phyloP scores from a whole-genome alignment of 495 filamentous ascomycete species.

The Thozetella sp. region DNA sequence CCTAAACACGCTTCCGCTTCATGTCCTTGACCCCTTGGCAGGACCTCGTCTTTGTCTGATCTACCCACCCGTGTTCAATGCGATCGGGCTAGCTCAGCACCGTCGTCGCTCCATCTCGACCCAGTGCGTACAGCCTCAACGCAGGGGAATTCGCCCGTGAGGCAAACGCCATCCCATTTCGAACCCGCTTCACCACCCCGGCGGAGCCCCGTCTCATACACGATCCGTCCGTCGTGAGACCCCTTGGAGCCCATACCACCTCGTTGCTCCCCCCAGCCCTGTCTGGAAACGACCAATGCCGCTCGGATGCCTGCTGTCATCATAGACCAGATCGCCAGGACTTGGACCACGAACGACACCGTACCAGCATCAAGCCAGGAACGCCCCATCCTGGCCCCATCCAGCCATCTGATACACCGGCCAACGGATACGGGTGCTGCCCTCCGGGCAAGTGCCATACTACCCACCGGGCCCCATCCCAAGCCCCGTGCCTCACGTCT shows the following conservation, averaged over 20 bases:
- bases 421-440: slow-evolving; percentile 24
- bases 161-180: not conserved
- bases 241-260: slow-evolving; percentile 17
- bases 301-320: slow-evolving; percentile 47
- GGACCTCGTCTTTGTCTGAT: slow-evolving; percentile 43
- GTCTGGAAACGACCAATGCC: slow-evolving; percentile 32
- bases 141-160: not conserved
- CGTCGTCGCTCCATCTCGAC: too few species aligned
- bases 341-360: slow-evolving; percentile 42
- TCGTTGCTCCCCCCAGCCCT: slow-evolving; percentile 6
- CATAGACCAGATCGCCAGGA: slow-evolving; percentile 48
- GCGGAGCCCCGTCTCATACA: not conserved
- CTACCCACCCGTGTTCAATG: slow-evolving; percentile 37
- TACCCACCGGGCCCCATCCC: slow-evolving; percentile 7
- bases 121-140: not conserved
- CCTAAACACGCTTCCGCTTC: slow-evolving; percentile 30
- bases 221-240: slow-evolving; percentile 6
- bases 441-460: slow-evolving; percentile 25
- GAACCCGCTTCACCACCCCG: not conserved
- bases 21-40: slow-evolving; percentile 31
- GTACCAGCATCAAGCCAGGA: slow-evolving; percentile 31
- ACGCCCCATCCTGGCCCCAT: slow-evolving; percentile 36
- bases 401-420: slow-evolving; percentile 39
- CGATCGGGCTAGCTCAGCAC: slow-evolving; percentile 6
- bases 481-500: slow-evolving; percentile 15